phyloP scores from a whole-genome alignment of 495 filamentous ascomycete genomes.

The Cercophora scortea region DNA sequence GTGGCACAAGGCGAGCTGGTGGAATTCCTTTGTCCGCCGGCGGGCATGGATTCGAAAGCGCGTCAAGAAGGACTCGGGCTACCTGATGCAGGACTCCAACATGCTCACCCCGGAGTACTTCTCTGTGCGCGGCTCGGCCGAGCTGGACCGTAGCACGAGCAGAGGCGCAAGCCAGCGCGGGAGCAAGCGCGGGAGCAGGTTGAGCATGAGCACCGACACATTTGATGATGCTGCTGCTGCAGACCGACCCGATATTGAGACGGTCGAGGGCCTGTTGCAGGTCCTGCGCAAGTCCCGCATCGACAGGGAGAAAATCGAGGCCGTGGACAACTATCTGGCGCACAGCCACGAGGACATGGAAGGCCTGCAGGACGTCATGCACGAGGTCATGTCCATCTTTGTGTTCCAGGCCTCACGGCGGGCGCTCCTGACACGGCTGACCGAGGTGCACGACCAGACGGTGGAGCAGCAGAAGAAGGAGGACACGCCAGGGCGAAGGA shows the following conservation, averaged over 20 bases:
- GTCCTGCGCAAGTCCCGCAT: constrained; percentile 61
- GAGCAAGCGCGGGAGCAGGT: constrained; percentile 12
- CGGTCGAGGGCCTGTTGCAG: constrained; percentile 57
- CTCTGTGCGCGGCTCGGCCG: constrained; percentile 53
- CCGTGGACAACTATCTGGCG: constrained; percentile 69
- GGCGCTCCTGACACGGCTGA: constrained; percentile 63
- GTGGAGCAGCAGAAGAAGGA: constrained; percentile 8
- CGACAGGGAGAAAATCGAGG: constrained; percentile 84
- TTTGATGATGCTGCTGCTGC: not conserved
- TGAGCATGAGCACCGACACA: constrained; percentile 14
- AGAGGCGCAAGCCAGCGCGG: constrained; percentile 5
- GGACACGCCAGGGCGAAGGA: constrained; percentile 2
- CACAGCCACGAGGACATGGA: constrained; percentile 71
- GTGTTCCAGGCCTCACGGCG: constrained; percentile 84
- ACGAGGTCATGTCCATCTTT: constrained; percentile 75
- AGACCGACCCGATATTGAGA: constrained; percentile 42
- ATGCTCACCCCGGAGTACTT: constrained; percentile 81
- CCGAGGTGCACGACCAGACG: constrained; percentile 49
- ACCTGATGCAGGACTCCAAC: constrained; percentile 40
- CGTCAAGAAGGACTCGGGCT: constrained; percentile 48
- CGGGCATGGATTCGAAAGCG: constrained; percentile 83
- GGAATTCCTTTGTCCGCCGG: constrained; percentile 83
- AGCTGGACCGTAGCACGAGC: constrained; percentile 29
- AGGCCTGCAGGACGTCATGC: constrained; percentile 71
- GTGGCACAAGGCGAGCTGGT: constrained; percentile 92